Evolutionary conservation across 345 rosid genomes (phyloP), one percentile per base, ranked within the genome.

Genomic region (Cardamine resedifolia): DNA sequence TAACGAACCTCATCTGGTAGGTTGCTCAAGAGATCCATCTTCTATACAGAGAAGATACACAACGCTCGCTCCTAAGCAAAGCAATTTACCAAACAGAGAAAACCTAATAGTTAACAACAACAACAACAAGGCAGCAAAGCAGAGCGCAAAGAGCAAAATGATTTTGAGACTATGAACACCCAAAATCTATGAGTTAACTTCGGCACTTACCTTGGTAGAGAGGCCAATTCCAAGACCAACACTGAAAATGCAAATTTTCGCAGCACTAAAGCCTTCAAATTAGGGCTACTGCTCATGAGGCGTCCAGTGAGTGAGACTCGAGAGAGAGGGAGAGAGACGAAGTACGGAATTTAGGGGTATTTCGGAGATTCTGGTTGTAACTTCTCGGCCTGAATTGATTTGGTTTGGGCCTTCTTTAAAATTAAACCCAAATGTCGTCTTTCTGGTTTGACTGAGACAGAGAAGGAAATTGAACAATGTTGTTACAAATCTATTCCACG

Each of bases 11-110:
- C 73, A 11, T 57, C 65, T 20, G 73, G 73, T 57, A 57, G 11
- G 45, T 23, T 23, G 47, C 56, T 57, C 65, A 69, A 31, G 11
- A n/a, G 65, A 69, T 69, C 73, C 72, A 68, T 68, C 20, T 38
- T 24, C 27, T 24, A 3, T 24, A 24, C 27, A 24, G 27, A 24
- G 27, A 24, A 24, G 27, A 24, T 24, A 24, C 27, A 24, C 2
- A 24, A 24, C 27, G 27, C 3, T 24, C 3, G 3, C 0, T n/a
- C n/a, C n/a, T n/a, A n/a, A n/a, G n/a, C n/a, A n/a, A n/a, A n/a
- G n/a, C n/a, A n/a, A n/a, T n/a, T n/a, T n/a, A n/a, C 3, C 27
- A 24, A 24, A 24, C 27, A 24, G 27, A 24, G 27, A 24, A 24
- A 49, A 21, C 28, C 55, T 49, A 50, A 15, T 7, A 43, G n/a